Evolutionary conservation across 345 rosid genomes (phyloP), one percentile per base, ranked within the genome.

Genomic region (Raphanus raphanistrum): DNA sequence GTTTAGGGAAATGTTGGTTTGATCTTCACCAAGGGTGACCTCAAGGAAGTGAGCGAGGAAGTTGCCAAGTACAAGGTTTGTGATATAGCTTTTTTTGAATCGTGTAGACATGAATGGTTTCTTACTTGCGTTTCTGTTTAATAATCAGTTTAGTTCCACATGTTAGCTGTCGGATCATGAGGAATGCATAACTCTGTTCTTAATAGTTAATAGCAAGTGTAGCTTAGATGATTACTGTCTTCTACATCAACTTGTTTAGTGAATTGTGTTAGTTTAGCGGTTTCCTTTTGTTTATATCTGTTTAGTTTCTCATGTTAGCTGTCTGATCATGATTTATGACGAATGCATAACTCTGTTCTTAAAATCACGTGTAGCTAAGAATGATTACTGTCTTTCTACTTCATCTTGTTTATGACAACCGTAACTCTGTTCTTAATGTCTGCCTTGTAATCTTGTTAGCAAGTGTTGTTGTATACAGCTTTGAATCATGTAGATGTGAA

Each of bases 1-100:
- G 55, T 59, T 9, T 43, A 94, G 99, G 99, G 99, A 2, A 94
- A 94, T 48, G 97, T 94, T 27, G 99, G 99, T 2, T 83, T 94
- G 86, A 92, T 94, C 71, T 94, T 94, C 86, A 94, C 98, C 3
- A 92, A 92, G 79, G 99, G 99, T 78, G 99, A 94, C 76, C 84
- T 94, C 77, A 94, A 94, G 85, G 99, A 94, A 88, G 98, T 92
- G 70, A 90, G 96, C 1, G 99, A 92, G 70, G 98, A 90, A 82
- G 97, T 94, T 63, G 90, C 90, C 15, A 92, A 92, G 80, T 94
- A 94, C 87, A 94, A 94, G 98, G 98, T 48, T n/a, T 48, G 55
- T 45, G 5, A 13, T 48, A 48, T 48, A 15, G 58, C 25, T n/a
- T n/a, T n/a, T n/a, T 52, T 52, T 52, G 3, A 6, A 15, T 50